Evolutionary conservation across 208 protist species (phyloP).

Genomic region (Acanthamoeba healyi): DNA sequence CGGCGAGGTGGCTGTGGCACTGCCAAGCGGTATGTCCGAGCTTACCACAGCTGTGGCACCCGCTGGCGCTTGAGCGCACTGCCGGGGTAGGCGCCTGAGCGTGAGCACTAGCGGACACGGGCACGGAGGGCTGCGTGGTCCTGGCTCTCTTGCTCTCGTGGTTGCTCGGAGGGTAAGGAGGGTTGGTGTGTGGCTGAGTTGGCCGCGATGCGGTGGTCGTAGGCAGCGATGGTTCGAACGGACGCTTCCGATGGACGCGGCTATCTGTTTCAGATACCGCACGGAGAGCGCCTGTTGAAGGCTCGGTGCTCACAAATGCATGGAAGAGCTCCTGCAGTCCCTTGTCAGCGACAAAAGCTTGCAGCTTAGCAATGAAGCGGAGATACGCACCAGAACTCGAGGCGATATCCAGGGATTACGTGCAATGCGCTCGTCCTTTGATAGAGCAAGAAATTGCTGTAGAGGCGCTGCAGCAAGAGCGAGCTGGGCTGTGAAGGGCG

Average conservation of each 20-base stretch:
- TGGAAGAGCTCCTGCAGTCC: neutral
- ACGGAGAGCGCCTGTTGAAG: neutral
- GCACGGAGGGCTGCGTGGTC: too few relatives aligned
- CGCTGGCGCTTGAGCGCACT: neutral
- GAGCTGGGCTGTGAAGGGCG: constrained; percentile 38
- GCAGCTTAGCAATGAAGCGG: neutral
- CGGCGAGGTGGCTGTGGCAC: neutral
- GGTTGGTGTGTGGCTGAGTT: too few relatives aligned
- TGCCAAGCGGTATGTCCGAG: neutral
- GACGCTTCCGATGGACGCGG: neutral
- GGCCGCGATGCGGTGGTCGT: too few relatives aligned
- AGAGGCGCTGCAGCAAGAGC: neutral
- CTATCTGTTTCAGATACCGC: neutral
- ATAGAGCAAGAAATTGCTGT: neutral
- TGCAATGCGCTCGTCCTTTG: neutral
- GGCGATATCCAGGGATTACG: neutral
- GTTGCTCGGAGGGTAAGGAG: too few relatives aligned
- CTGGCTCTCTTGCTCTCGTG: neutral
- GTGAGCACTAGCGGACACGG: neutral
- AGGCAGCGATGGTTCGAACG: neutral
- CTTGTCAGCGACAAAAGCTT: neutral
- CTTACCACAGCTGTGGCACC: neutral
- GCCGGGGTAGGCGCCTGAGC: neutral
- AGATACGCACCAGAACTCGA: neutral
- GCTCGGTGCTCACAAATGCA: neutral